Evolutionary conservation across 495 filamentous ascomycete species (phyloP).

Genomic region (Chaetomium cochliodes): DNA sequence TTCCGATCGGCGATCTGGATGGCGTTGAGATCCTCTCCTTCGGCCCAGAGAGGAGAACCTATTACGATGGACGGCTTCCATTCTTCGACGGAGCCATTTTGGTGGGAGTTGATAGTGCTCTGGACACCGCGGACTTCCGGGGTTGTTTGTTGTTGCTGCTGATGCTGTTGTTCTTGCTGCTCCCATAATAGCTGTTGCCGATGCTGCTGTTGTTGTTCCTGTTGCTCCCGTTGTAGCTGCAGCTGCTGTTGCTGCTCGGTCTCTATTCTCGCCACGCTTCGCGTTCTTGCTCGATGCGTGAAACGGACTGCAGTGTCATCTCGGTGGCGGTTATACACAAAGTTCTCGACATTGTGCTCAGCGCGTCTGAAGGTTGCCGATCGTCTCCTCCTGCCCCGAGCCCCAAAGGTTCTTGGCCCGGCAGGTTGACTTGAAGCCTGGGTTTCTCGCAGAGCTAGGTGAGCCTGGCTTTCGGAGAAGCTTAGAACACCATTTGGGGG

Average conservation of each 20-base stretch:
- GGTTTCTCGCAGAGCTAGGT: background rate
- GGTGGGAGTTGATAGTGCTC: background rate
- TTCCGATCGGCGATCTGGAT: slow-evolving; percentile 44
- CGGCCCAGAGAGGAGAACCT: slow-evolving; percentile 28
- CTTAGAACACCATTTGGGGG: background rate
- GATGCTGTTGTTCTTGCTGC: background rate
- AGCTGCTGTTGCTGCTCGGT: slow-evolving; percentile 2
- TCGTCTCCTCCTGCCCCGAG: background rate
- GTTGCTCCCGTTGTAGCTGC: background rate
- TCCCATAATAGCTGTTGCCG: too few relatives aligned
- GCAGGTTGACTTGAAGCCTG: background rate
- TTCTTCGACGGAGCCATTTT: background rate
- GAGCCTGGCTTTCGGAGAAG: background rate
- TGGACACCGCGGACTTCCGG: background rate
- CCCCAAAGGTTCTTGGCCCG: background rate
- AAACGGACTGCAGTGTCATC: background rate
- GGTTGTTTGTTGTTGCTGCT: background rate
- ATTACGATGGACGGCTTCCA: slow-evolving; percentile 32
- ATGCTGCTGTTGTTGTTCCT: too few relatives aligned
- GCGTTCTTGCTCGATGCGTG: slow-evolving; percentile 16
- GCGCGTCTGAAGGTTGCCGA: background rate
- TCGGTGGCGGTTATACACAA: slow-evolving; percentile 20
- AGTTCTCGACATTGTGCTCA: slow-evolving; percentile 18
- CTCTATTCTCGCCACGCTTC: slow-evolving; percentile 21
- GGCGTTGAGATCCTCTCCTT: slow-evolving; percentile 40